phyloP scores from a whole-genome alignment of 352 stramenopile genomes.

The Globisporangium viniferum region DNA sequence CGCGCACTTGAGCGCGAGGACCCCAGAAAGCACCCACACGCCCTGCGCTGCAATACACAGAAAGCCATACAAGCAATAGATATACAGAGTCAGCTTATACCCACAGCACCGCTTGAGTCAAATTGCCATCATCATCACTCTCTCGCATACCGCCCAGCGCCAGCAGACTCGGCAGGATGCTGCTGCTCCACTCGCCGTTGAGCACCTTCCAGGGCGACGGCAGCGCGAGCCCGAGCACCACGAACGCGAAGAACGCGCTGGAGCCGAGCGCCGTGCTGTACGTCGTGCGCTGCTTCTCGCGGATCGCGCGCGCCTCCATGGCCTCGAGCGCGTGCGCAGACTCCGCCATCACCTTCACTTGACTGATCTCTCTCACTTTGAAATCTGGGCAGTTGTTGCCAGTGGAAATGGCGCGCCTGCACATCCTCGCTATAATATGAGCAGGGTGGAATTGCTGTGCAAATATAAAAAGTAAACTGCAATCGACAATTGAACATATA shows the following conservation, averaged over 20 bases:
- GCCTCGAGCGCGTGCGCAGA: slow-evolving; percentile 32
- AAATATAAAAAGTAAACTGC: not conserved
- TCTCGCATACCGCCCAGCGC: slow-evolving; percentile 39
- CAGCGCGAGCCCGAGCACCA: slow-evolving; percentile 47
- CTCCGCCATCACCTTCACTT: not conserved
- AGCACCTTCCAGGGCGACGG: slow-evolving; percentile 68
- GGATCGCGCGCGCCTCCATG: slow-evolving; percentile 65
- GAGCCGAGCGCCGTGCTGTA: slow-evolving; percentile 64
- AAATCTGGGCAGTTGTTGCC: not conserved
- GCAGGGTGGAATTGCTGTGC: not conserved
- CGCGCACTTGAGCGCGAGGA: slow-evolving; percentile 57
- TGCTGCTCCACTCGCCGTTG: slow-evolving; percentile 68
- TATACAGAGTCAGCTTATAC: not conserved
- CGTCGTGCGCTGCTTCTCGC: slow-evolving; percentile 52
- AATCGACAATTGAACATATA: too few relatives aligned
- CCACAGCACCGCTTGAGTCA: not conserved
- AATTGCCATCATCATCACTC: not conserved
- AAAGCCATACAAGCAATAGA: not conserved
- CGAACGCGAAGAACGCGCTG: slow-evolving; percentile 30
- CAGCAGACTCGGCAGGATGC: slow-evolving; percentile 49
- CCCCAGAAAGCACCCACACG: slow-evolving; percentile 45
- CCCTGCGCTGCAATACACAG: slow-evolving; percentile 32
- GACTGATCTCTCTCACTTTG: not conserved
- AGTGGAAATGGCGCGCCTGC: not conserved
- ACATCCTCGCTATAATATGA: not conserved